Evolutionary conservation across 768 basidiomycete genomes (phyloP).

Genomic region (Paxillus ammoniavirescens): DNA sequence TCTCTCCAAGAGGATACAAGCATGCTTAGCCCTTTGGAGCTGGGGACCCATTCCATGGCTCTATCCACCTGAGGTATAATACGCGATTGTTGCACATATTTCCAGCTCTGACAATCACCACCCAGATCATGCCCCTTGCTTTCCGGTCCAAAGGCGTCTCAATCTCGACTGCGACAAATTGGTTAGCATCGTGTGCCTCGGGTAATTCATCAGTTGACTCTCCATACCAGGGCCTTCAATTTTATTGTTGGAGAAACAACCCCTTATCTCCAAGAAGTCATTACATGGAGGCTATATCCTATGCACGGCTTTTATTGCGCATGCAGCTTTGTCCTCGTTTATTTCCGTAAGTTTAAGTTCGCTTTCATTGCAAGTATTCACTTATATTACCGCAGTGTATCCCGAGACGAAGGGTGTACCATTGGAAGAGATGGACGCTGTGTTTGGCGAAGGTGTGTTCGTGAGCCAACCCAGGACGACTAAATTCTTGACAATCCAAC

Average conservation of each 20-base stretch:
- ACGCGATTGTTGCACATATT: conserved; percentile 1
- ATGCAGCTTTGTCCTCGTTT: conserved; percentile 83
- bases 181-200: conserved; percentile 24
- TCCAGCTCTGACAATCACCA: conserved; percentile 3
- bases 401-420: conserved; percentile 87
- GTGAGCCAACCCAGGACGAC: conserved; percentile 12
- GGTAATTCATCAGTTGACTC: conserved; percentile 4
- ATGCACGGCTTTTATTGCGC: conserved; percentile 95
- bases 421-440: conserved; percentile 86
- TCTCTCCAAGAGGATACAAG: neutral
- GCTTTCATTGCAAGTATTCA: neutral
- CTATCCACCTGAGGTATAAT: conserved; percentile 75
- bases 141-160: conserved; percentile 96
- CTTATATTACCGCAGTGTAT: conserved; percentile 52
- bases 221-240: conserved; percentile 62
- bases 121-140: conserved; percentile 82
- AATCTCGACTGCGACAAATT: conserved; percentile 87
- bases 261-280: conserved; percentile 81
- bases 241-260: conserved; percentile 88
- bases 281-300: conserved; percentile 89
- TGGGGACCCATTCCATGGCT: conserved; percentile 91
- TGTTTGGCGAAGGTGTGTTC: conserved; percentile 77
- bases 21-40: conserved; percentile 24
- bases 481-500: conserved; percentile 15
- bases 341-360: conserved; percentile 59